Evolutionary conservation across 192 early-diverging fungal species (phyloP), one percentile per base, ranked within the genome.

Genomic region (Lobosporangium transversale): DNA sequence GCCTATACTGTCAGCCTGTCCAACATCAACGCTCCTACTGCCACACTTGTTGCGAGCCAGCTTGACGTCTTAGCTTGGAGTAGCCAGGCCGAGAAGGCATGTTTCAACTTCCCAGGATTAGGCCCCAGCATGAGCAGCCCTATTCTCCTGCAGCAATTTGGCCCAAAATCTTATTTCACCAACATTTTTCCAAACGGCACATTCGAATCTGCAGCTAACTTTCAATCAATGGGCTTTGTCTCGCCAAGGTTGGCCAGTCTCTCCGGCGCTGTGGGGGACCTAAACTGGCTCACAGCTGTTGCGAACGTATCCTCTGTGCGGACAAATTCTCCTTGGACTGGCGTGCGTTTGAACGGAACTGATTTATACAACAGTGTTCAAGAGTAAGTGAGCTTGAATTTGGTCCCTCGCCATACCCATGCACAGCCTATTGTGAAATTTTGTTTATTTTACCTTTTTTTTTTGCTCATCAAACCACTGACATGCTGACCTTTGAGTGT

Each of bases 21-120:
- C 49, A 66, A 75, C 63, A 54, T 66, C 58, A 66, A 60, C 33
- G 36, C 70, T 7, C 70, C 70, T 35, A 49, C 51, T 8, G 63
- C 63, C 20, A 61, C 63, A 6, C 27, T 61, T 21, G 40, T 75
- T 32, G 47, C 40, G 21, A 62, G 24, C 52, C 58, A 70, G 68
- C 53, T 50, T 7, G 29, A n/a, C 36, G 0, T 7, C 14, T 0
- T 11, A 8, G 44, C 23, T 35, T 75, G 70, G 70, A 59, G 56
- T 35, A 55, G 49, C 21, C 4, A n/a, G 8, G 31, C 63, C 6
- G 42, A 26, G 8, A 65, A 61, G 57, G 57, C 63, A 9, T 75
- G 70, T 15, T 48, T 75, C 44, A 18, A 40, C 23, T 75, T 49
- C 17, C 50, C 56, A 5, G 70, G 70, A 17, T 60, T 61, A 32